phyloP scores from a whole-genome alignment of 2,329 filamentous ascomycete genomes.

The Penicillium paneum region DNA sequence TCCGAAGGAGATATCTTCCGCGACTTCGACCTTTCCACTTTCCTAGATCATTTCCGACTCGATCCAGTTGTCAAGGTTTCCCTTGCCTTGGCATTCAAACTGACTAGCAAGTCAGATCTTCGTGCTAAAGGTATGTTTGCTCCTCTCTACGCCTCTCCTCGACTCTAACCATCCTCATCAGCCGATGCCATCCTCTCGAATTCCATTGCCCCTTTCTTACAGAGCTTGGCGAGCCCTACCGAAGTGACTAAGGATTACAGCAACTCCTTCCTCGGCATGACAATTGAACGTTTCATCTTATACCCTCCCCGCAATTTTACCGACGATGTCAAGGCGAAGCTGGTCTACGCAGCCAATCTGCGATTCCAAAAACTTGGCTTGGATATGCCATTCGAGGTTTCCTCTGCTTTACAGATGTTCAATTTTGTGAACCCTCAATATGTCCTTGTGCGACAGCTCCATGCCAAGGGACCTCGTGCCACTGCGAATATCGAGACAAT shows the following conservation, averaged over 20 bases:
- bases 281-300: constrained; percentile 82
- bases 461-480: constrained; percentile 69
- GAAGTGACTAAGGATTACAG: constrained; percentile 64
- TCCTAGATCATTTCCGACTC: constrained; percentile 93
- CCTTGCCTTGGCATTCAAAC: constrained; percentile 83
- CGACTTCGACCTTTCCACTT: constrained; percentile 92
- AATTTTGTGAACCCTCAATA: constrained; percentile 42
- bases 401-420: constrained; percentile 46
- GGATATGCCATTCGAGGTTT: constrained; percentile 43
- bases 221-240: constrained; percentile 66
- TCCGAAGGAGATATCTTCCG: constrained; percentile 90
- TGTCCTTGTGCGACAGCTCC: constrained; percentile 61
- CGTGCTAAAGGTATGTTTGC: constrained; percentile 74
- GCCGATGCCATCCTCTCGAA: constrained; percentile 86
- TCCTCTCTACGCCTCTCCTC: not conserved
- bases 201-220: constrained; percentile 73
- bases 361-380: constrained; percentile 62
- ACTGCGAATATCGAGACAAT: constrained; percentile 72
- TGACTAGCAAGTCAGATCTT: constrained; percentile 73
- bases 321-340: constrained; percentile 66
- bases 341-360: constrained; percentile 61
- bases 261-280: constrained; percentile 68
- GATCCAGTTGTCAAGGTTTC: constrained; percentile 85
- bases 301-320: constrained; percentile 84
- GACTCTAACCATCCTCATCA: constrained; percentile 38